Evolutionary conservation across 352 stramenopile genomes (phyloP).

Genomic region (Hyaloperonospora arabidopsidis): DNA sequence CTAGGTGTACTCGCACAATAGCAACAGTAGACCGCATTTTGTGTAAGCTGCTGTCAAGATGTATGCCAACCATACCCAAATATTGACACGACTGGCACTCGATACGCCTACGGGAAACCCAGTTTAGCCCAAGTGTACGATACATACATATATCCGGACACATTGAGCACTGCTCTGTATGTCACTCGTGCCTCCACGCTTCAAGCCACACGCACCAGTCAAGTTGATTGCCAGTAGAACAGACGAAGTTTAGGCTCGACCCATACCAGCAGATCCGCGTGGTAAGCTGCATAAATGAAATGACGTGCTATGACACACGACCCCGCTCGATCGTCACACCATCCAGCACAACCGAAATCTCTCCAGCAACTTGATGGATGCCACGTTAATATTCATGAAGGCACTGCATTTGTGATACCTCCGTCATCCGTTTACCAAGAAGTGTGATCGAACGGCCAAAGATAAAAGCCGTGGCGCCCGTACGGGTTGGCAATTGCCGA

Average conservation of each 20-base stretch:
- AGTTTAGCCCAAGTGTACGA: no score
- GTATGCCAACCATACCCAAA: slow-evolving; percentile 23
- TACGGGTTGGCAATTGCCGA: slow-evolving; percentile 3
- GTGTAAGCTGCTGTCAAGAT: slow-evolving; percentile 22
- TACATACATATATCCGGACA: no score
- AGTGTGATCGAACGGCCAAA: neutral
- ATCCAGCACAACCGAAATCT: slow-evolving; percentile 22
- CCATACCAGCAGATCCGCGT: no score
- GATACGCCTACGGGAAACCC: slow-evolving; percentile 29
- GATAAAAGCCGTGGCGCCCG: no score
- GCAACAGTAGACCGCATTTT: slow-evolving; percentile 32
- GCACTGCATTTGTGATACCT: slow-evolving; percentile 17
- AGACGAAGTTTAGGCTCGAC: no score
- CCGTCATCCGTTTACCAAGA: slow-evolving; percentile 7
- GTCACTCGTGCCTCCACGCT: no score
- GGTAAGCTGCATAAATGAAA: no score
- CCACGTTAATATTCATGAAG: slow-evolving; percentile 28
- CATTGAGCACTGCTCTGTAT: no score
- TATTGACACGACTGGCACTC: slow-evolving; percentile 29
- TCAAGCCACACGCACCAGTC: no score
- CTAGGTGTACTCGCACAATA: slow-evolving; percentile 35
- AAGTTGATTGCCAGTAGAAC: no score
- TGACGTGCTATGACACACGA: no score
- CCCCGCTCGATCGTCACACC: neutral
- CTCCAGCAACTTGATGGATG: slow-evolving; percentile 60